Base-by-base conservation (phyloP, 2,329 filamentous ascomycete species). In the Penicillium occitanis region DNA sequence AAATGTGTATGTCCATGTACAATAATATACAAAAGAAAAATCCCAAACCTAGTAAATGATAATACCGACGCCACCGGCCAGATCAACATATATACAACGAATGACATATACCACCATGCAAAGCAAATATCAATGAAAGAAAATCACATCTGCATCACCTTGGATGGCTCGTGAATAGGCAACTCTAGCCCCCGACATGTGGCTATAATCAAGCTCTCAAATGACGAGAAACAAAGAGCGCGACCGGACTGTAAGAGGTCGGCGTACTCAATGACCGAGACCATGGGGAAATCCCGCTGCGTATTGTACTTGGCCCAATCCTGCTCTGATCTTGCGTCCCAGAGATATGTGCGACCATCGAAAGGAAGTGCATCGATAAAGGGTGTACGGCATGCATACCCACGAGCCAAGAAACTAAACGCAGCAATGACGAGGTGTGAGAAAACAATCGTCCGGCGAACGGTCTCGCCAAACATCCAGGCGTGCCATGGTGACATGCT, bases 351-450 rank as follows among this genome's bases (percentile, higher is more conserved):
- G 1, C 71, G 72, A 5, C 71, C 46, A 40, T 75, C 73, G 60
- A 75, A 75, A 4, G 73, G 73, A 14, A 75, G 59, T 0, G 72
- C 69, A 42, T 75, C 73, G 7, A 75, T 69, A 17, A 75, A 75
- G 0, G 72, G 73, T 0, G 73, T 74, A 0, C 73, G 72, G 10
- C 69, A 70, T 0, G 73, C 73, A 57, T 71, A 74, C 5, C 71
- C 71, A 14, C 71, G 62, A 42, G 64, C 72, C 3, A 70, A 65
- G 7, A 76, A 67, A 1, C 74, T 74, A 66, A 76, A 77, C 1
- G 73, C 71, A 14, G 73, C 75, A 22, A 69, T 67, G 5, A 78
- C 66, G 57, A 77, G 71, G 25, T 74, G 70, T 22, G 69, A 71
- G 59, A 77, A 73, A 11, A 66, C 48, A 35, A 66, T 66, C 1